A percentile compares a stretch with the other conserved stretches of the same genome.
Conservation (phyloP, 805 yeast genomes). For the Saccharomyces paradoxus region DNA sequence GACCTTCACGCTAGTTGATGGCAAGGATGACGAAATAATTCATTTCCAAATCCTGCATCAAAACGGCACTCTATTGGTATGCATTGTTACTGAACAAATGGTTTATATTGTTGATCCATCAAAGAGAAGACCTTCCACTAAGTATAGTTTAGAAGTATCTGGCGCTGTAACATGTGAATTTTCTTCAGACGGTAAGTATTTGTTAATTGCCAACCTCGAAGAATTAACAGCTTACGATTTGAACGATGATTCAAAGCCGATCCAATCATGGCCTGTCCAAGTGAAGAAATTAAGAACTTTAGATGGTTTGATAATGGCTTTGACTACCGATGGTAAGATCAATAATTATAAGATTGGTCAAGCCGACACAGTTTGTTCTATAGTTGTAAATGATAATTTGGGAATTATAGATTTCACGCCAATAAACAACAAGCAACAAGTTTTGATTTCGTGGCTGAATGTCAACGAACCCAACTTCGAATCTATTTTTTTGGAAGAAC, state of each 20-base stretch:
- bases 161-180: conserved; percentile 15
- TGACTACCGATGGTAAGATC: conserved; percentile 17
- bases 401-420: conserved; percentile 22
- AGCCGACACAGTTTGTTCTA: conserved; percentile 29
- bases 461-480: conserved; percentile 35
- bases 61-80: conserved; percentile 18
- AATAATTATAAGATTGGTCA: conserved; percentile 26
- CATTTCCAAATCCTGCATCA: conserved; percentile 21
- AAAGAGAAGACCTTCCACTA: conserved; percentile 28
- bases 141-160: conserved; percentile 15
- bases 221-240: conserved; percentile 15
- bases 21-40: conserved; percentile 25
- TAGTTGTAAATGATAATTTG: conserved; percentile 19
- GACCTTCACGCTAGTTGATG: conserved; percentile 29
- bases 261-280: conserved; percentile 19
- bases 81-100: conserved; percentile 31
- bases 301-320: conserved; percentile 15
- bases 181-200: conserved; percentile 14
- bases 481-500: conserved; percentile 16
- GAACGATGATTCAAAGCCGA: conserved; percentile 6
- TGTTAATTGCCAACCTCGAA: conserved; percentile 17
- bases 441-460: conserved; percentile 32
- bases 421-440: conserved; percentile 5
- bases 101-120: conserved; percentile 60
- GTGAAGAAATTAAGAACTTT: conserved; percentile 14